Evolutionary conservation across 2,329 filamentous ascomycete genomes (phyloP), one percentile per base, ranked within the genome.

Genomic region (Didymella sp.): DNA sequence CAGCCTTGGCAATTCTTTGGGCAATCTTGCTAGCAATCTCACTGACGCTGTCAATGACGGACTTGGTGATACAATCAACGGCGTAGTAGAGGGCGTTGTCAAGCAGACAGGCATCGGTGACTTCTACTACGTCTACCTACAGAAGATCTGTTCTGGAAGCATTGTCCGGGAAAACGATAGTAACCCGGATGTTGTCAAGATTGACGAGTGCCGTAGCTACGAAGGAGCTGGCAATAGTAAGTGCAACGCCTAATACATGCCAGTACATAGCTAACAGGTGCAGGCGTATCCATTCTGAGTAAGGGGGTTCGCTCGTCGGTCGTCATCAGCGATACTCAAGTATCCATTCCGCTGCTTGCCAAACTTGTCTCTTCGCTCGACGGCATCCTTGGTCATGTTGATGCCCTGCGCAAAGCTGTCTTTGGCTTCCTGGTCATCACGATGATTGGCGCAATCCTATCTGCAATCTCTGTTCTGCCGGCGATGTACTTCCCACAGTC

Each of bases 401-500:
- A 41, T 1, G 35, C n/a, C 7, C 12, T 64, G 7, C 63, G 56
- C 25, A 62, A 43, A 33, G 54, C 58, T 0, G 15, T 63, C n/a
- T 51, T 68, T 19, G 66, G 60, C 6, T 68, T 62, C 21, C 51
- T 71, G 22, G 46, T 69, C 31, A 52, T 66, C 42, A 58, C 59
- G 11, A 45, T 69, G 8, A 41, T 64, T 8, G 58, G 56, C 3
- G 56, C 58, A 21, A 54, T 52, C 2, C 17, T 70, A 0, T 59
- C 62, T 2, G 28, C 47, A 1, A 21, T 71, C 0, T 54, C 58
- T 6, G 35, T 60, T 0, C 11, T 69, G 11, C 63, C 60, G 2
- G 66, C 64, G 2, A 58, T 68, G n/a, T 56, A 65, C 33, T 69
- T 68, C 17, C 58, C 66, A 3, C 45, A 56, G 3, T 67, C 68